Percentiles rank a stretch among this genome's conserved stretches.
Conservation (phyloP, 2,329 filamentous ascomycete genomes). For the Cladosporium sp. region DNA sequence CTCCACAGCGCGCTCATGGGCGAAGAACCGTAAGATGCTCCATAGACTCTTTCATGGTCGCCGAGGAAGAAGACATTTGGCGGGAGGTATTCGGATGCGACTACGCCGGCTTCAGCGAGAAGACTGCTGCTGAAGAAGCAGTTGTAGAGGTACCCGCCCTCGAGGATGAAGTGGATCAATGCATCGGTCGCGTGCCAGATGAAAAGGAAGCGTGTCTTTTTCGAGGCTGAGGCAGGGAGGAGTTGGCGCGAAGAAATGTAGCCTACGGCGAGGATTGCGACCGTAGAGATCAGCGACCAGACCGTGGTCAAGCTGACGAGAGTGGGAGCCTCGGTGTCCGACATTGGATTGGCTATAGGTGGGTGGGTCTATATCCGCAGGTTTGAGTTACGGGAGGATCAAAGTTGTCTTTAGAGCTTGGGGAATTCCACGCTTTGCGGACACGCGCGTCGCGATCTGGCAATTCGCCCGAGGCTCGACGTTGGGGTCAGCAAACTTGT, state of each 20-base stretch:
- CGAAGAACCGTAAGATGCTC: conserved; percentile 50
- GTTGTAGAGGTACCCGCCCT: conserved; percentile 87
- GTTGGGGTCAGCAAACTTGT: too few relatives aligned
- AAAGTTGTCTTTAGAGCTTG: not conserved
- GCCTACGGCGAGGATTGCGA: conserved; percentile 49
- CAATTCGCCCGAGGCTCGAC: too few relatives aligned
- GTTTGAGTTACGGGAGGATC: not conserved
- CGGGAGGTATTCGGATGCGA: conserved; percentile 37
- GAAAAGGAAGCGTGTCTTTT: conserved; percentile 69
- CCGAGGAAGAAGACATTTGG: conserved; percentile 50
- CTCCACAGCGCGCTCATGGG: conserved; percentile 55
- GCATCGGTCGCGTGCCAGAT: conserved; percentile 94
- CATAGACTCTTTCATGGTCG: conserved; percentile 50
- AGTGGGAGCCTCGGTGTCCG: conserved; percentile 1
- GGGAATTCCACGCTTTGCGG: too few relatives aligned
- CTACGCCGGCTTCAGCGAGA: conserved; percentile 24
- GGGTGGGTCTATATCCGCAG: not conserved
- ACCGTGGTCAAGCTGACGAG: conserved; percentile 46
- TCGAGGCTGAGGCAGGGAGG: conserved; percentile 49
- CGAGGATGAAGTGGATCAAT: conserved; percentile 83
- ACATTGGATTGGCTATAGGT: not conserved
- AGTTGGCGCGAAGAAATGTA: conserved; percentile 43
- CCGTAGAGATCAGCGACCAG: conserved; percentile 48
- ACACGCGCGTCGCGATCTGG: too few relatives aligned
- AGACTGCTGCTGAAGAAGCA: conserved; percentile 71